Conservation (phyloP, 2,329 filamentous ascomycete genomes). For the Eutypa lata region DNA sequence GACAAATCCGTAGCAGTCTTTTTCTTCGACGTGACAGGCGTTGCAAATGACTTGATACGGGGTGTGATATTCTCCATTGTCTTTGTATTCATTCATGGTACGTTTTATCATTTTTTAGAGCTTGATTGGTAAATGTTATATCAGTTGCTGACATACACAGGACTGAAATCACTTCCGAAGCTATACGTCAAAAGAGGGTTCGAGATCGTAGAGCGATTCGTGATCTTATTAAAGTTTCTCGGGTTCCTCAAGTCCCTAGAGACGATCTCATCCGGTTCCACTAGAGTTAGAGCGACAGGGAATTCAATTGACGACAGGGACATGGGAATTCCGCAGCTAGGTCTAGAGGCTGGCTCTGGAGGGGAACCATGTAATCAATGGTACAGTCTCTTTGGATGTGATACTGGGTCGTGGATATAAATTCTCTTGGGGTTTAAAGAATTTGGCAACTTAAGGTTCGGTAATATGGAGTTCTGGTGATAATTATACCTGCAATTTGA, state of each 20-base stretch:
- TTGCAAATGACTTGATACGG: conserved; percentile 3
- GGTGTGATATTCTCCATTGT: conserved; percentile 5
- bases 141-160: neutral
- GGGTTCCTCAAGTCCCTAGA: neutral
- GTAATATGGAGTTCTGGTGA: no score
- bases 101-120: neutral
- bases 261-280: neutral
- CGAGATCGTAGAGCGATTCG: neutral
- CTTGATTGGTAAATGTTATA: neutral
- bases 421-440: no score
- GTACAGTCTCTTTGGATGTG: neutral
- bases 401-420: neutral
- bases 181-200: neutral
- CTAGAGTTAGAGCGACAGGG: neutral
- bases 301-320: neutral
- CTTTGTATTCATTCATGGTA: conserved; percentile 6
- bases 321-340: neutral
- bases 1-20: neutral
- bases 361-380: neutral
- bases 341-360: neutral
- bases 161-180: neutral
- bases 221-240: neutral
- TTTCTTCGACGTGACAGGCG: neutral
- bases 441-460: no score
- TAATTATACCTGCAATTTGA: no score